These are phyloP conservation scores for Sporobolomyces phaffii DNA, from an alignment of 768 basidiomycete species.

Conservation along the genomic window DNA sequence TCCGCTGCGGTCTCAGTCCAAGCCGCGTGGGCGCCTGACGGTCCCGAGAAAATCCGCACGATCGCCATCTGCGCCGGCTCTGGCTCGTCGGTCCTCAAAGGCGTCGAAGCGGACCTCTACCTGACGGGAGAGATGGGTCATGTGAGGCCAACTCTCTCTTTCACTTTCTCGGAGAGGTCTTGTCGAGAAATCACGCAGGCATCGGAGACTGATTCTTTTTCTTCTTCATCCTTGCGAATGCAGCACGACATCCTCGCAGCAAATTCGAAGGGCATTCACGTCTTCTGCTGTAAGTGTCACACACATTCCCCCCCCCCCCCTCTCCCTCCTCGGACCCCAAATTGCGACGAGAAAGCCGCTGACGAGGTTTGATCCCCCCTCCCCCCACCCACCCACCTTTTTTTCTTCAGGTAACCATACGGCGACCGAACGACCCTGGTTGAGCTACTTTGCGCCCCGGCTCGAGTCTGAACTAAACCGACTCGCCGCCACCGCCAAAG, in stretches of 20 bases:
- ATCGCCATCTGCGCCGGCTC: slow-evolving; percentile 89
- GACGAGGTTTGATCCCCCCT: too few species aligned
- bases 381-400: too few species aligned
- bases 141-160: slow-evolving; percentile 48
- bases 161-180: background rate
- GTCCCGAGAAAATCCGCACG: slow-evolving; percentile 47
- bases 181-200: too few species aligned
- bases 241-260: slow-evolving; percentile 85
- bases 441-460: slow-evolving; percentile 46
- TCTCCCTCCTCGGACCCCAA: too few species aligned
- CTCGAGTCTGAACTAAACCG: slow-evolving; percentile 35
- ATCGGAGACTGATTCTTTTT: too few species aligned
- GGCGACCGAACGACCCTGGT: slow-evolving; percentile 90
- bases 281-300: slow-evolving; percentile 56
- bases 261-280: slow-evolving; percentile 65
- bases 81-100: slow-evolving; percentile 66
- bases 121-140: slow-evolving; percentile 91
- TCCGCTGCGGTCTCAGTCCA: slow-evolving; percentile 37
- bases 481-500: slow-evolving; percentile 40
- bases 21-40: slow-evolving; percentile 19
- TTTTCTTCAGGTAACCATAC: slow-evolving; percentile 54
- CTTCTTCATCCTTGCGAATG: too few species aligned
- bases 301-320: background rate
- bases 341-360: too few species aligned
- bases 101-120: slow-evolving; percentile 69